Evolutionary conservation across 2,329 filamentous ascomycete species (phyloP), one percentile per base, ranked within the genome.

Genomic region (Alternaria metachromatica): DNA sequence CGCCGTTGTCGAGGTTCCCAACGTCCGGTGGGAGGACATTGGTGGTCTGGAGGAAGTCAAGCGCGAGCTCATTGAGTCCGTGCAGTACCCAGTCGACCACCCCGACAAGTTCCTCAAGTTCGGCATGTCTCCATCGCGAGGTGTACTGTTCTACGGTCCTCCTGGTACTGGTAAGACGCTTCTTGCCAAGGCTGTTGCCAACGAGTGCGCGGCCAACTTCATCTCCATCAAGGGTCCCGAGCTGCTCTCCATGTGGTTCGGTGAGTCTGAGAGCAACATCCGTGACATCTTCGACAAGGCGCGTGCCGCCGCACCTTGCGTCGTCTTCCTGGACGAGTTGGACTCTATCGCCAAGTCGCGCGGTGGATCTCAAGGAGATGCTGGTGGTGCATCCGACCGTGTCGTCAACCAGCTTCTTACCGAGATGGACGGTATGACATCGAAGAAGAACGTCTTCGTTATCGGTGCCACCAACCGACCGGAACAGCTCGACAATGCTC

Each of bases 101-200:
- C 96, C 96, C 74, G 96, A 99, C 84, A 98, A 96, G 86, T 99
- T 98, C 90, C 94, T 97, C 90, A 99, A 99, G 87, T 99, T 99
- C 71, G 96, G 96, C 82, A 91, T 99, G 77, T 97, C 94, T 65
- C 96, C 96, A 66, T 98, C 96, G 70, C 93, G 95, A 77, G 96
- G 96, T 92, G 96, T 99, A 68, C 87, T 99, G 70, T 99, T 99
- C 87, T 99, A 97, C 79, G 96, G 96, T 72, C 96, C 96, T 69
- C 96, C 96, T 75, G 96, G 96, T 95, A 99, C 96, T 80, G 96
- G 96, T 97, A 99, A 99, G 88, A 99, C 96, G 66, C 89, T 99
- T 86, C 92, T 99, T 85, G 96, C 96, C 80, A 99, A 99, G 89
- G 96, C 96, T 75, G 96, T 99, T 72, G 96, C 96, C 84, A 99